A percentile compares a stretch with the other conserved stretches of the same genome.
Conservation (phyloP, 805 yeast genomes). For the Spathaspora sp. region DNA sequence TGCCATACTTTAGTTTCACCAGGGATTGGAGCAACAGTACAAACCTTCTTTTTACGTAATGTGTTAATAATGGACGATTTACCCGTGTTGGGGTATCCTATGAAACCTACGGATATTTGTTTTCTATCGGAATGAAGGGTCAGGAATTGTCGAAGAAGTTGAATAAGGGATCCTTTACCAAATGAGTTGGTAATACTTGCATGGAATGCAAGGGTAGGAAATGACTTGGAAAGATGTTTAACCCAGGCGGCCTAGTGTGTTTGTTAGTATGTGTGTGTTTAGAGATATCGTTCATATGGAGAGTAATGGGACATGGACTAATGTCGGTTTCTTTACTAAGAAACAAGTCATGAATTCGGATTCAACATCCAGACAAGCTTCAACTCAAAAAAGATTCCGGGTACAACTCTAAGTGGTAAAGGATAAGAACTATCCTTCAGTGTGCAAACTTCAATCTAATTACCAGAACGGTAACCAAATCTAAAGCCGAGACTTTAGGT, state of each 20-base stretch:
- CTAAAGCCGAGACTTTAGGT: constrained; percentile 43
- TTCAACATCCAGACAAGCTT: constrained; percentile 36
- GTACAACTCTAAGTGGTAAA: constrained; percentile 41
- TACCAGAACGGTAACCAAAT: constrained; percentile 42
- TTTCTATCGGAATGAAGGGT: constrained; percentile 87
- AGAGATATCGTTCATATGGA: constrained; percentile 1
- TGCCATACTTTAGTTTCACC: constrained; percentile 99
- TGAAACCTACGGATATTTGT: constrained; percentile 95
- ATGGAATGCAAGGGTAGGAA: constrained; percentile 95
- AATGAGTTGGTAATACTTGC: constrained; percentile 96
- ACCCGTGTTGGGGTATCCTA: constrained; percentile 98
- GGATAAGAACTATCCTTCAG: constrained; percentile 33
- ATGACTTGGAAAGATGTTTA: constrained; percentile 83
- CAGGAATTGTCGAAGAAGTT: constrained; percentile 88
- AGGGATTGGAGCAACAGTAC: constrained; percentile 96
- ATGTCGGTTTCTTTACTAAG: constrained; percentile 92
- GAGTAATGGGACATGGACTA: not conserved
- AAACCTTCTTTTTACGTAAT: constrained; percentile 89
- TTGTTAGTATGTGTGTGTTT: constrained; percentile 8
- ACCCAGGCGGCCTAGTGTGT: constrained; percentile 92
- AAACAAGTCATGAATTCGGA: constrained; percentile 39
- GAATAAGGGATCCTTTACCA: constrained; percentile 96
- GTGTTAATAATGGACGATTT: constrained; percentile 95
- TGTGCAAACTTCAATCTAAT: constrained; percentile 27
- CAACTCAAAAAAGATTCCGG: constrained; percentile 81